A percentile compares a stretch with the other conserved stretches of the same genome.
These are phyloP conservation scores for Isoetes engelmannii DNA, from an alignment of 83 land plant species.

Conservation along the genomic window DNA sequence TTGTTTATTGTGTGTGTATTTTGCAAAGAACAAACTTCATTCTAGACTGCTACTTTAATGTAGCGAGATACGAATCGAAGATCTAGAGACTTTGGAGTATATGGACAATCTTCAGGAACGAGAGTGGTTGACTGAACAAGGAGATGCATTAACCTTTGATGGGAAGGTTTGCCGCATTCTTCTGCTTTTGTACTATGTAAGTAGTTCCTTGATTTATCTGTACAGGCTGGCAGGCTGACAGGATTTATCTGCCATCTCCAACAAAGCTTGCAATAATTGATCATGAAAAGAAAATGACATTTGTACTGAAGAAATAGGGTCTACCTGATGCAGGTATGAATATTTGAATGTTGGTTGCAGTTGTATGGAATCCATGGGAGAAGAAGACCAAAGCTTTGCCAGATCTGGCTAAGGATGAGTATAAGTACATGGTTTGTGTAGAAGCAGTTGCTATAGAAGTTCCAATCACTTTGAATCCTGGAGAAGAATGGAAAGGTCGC, in stretches of 20 bases:
- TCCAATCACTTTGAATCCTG: constrained; percentile 41
- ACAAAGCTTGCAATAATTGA: constrained; percentile 77
- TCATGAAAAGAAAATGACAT: constrained; percentile 62
- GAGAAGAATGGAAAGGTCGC: constrained; percentile 57
- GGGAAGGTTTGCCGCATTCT: constrained; percentile 38
- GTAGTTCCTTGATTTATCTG: too few species aligned
- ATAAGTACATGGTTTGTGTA: constrained; percentile 47
- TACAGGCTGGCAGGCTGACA: constrained; percentile 30
- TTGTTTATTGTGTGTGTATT: too few species aligned
- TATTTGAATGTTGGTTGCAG: constrained; percentile 32
- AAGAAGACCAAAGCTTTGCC: constrained; percentile 44
- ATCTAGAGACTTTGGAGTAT: constrained; percentile 68
- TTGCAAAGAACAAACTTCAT: too few species aligned
- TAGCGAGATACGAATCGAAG: constrained; percentile 79
- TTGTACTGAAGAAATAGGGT: constrained; percentile 53
- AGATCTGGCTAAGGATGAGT: constrained; percentile 47
- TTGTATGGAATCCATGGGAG: constrained; percentile 70
- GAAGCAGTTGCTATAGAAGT: constrained; percentile 49
- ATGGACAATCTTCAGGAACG: constrained; percentile 51
- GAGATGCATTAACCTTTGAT: constrained; percentile 74
- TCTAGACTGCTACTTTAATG: neutral
- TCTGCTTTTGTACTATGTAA: too few species aligned
- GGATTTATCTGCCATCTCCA: constrained; percentile 70
- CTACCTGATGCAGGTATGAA: constrained; percentile 54
- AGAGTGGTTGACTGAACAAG: constrained; percentile 78